Evolutionary conservation across 1,284 basidiomycete species (phyloP).

Genomic region (Ceratobasidium sp.): DNA sequence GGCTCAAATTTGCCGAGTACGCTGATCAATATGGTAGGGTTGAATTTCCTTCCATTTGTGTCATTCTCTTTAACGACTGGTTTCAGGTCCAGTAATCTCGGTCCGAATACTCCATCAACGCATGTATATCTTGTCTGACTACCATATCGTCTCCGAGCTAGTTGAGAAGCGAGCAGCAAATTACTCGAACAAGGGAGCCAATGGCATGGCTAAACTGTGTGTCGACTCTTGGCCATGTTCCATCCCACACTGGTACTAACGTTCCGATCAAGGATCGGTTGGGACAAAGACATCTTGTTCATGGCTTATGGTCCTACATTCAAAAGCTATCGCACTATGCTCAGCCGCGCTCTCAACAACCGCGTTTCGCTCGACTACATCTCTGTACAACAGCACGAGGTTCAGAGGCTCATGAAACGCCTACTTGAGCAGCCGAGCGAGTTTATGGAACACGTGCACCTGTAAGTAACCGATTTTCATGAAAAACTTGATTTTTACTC

Average conservation of each 20-base stretch:
- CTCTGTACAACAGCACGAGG: neutral
- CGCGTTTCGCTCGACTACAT: neutral
- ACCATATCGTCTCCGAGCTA: neutral
- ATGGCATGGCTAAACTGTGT: neutral
- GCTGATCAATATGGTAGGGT: slow-evolving; percentile 7
- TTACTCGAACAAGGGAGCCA: neutral
- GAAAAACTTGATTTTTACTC: neutral
- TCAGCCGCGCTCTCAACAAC: slow-evolving; percentile 9
- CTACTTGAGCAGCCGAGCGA: neutral
- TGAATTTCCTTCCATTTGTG: neutral
- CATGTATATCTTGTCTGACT: neutral
- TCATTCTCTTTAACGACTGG: neutral
- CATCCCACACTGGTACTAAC: neutral
- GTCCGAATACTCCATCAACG: neutral
- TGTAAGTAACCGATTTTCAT: slow-evolving; percentile 1
- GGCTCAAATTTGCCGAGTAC: slow-evolving; percentile 17
- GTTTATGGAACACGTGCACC: slow-evolving; percentile 1
- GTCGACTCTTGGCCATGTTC: neutral
- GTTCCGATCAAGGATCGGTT: neutral
- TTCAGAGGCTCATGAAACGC: slow-evolving; percentile 1
- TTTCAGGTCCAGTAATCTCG: neutral
- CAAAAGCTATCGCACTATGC: slow-evolving; percentile 14
- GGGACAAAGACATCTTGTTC: slow-evolving; percentile 18
- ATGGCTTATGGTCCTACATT: slow-evolving; percentile 6
- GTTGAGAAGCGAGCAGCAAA: slow-evolving; percentile 5